Base-by-base conservation (phyloP, 176 grass and related monocot species). In the Rhynchospora pubera region DNA sequence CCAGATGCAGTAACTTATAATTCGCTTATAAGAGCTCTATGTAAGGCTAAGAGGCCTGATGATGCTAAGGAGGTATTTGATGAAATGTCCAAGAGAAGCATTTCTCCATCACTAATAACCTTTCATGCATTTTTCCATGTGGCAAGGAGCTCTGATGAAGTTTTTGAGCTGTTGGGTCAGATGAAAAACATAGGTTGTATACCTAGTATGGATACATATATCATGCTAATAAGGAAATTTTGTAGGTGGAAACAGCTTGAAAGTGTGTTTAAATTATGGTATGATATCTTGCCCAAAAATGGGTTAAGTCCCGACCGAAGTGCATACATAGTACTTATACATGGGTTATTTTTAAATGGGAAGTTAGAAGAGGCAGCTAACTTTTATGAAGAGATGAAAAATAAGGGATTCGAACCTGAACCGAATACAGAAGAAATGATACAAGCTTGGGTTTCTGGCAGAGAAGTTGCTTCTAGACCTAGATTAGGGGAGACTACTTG, bases 151-250 rank as follows among this genome's bases (percentile, higher is more conserved):
- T 70, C 87, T 12, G 77, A 62, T 42, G 92, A 91, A 62, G 90
- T 88, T 45, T 93, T 94, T 89, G 81, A 87, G 65, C 60, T 97
- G 57, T 73, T 97, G 50, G 66, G 63, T 82, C 84, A 81, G 59
- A 94, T 94, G 95, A 89, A 92, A 30, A 44, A 45, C 48, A 52
- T 76, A 15, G 80, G 9, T n/a, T 92, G 90, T 16, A 32, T 42
- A 68, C 65, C 65, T 43, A 68, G 78, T 57, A 91, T 91, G 16
- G 91, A 93, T 19, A 90, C 89, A 48, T 91, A 90, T 63, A 87
- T 93, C 67, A 97, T 91, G 94, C 74, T 97, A 32, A 97, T 91
- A 67, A 91, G 91, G 56, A 93, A 93, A 64, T 87, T 97, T 70
- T 91, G 89, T 34, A 62, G 89, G 57, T 97, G 94, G 94, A 86